Base-by-base conservation (phyloP, 192 early-diverging fungal species). In the Pilobolus umbonatus region DNA sequence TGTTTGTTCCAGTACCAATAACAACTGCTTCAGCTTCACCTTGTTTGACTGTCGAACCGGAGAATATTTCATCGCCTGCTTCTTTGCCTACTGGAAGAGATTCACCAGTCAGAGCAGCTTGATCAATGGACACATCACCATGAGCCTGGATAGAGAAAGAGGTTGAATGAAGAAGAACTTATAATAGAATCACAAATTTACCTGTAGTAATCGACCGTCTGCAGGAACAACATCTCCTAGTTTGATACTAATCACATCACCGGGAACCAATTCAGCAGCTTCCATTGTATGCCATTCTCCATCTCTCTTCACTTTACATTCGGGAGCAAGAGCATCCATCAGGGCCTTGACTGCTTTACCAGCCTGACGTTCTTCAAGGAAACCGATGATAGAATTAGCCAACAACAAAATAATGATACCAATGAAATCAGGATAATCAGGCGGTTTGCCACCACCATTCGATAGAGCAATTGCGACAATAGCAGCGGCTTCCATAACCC, bases 311-410 rank as follows among this genome's bases (percentile, higher is more conserved):
- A 86, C 88, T 69, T 86, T 88, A 70, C 83, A 84, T 78, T 91
- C 85, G 24, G 89, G 86, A 29, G 92, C 91, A 12, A 93, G 79
- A 26, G 90, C 88, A 26, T 85, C 88, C 81, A 92, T 95, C 60
- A 95, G 78, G 19, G 91, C 93, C 75, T 95, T 89, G 60, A 95
- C 81, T 40, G 93, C 89, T 64, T 85, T 86, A 68, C 91, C 91
- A 43, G 93, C 91, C 35, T 88, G 84, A 58, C 86, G 86, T 71
- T 95, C 93, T 74, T 95, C 90, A 58, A 87, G 72, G 73, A 77
- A 95, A 58, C 92, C 92, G 60, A 95, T 93, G 70, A 73, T 71
- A 38, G 92, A 85, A 77, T 95, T 95, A 59, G 77, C 82, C 44
- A 93, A 42, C 67, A 95, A 72, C 17, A 95, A 79, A 47, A 89